These are phyloP conservation scores for Pistacia atlantica DNA, from an alignment of 345 rosid genomes.

Conservation along the genomic window DNA sequence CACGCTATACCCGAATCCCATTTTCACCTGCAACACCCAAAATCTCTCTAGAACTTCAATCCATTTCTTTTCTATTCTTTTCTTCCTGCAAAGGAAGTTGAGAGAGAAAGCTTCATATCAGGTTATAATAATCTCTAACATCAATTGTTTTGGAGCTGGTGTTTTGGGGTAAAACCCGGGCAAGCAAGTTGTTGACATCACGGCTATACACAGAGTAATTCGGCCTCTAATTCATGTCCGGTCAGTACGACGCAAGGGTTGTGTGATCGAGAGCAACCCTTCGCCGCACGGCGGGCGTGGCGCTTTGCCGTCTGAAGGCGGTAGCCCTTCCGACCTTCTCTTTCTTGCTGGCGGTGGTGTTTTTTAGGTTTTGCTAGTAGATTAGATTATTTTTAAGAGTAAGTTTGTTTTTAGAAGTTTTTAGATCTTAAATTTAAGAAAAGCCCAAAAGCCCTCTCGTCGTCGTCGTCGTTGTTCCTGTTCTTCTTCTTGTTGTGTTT, in stretches of 20 bases:
- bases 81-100: background rate
- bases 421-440: background rate
- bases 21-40: background rate
- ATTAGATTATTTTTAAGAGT: background rate
- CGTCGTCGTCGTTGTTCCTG: conserved; percentile 21
- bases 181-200: conserved; percentile 72
- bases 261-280: conserved; percentile 80
- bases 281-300: conserved; percentile 99
- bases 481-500: conserved; percentile 1
- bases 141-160: conserved; percentile 16
- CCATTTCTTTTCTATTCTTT: no score
- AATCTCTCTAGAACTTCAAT: no score
- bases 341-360: conserved; percentile 98
- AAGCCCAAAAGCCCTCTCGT: background rate
- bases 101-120: no score
- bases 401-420: background rate
- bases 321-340: conserved; percentile 99
- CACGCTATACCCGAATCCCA: conserved; percentile 7
- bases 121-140: no score
- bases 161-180: conserved; percentile 42
- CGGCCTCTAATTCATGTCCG: conserved; percentile 80
- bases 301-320: conserved; percentile 99
- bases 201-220: conserved; percentile 86
- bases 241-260: conserved; percentile 79
- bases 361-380: conserved; percentile 13